Evolutionary conservation across 2,329 filamentous ascomycete species (phyloP).

Genomic region (Phialophora verrucosa): DNA sequence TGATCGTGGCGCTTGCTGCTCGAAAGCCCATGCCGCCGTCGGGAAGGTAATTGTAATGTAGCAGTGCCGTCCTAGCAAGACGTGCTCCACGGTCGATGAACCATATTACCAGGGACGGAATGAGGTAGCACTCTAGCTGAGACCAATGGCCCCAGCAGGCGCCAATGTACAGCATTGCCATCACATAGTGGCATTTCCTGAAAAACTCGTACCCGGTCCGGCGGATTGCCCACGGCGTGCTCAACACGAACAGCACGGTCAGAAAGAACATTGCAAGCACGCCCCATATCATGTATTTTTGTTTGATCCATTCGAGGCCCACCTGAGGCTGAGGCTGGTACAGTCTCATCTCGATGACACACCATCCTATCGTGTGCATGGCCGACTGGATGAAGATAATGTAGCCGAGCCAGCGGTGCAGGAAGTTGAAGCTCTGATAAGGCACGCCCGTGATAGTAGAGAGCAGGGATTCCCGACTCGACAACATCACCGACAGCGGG

Average conservation of each 20-base stretch:
- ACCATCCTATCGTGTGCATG: constrained; percentile 75
- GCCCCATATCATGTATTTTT: constrained; percentile 76
- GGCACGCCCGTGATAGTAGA: constrained; percentile 73
- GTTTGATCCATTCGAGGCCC: constrained; percentile 62
- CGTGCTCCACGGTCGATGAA: constrained; percentile 67
- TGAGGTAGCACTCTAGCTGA: constrained; percentile 70
- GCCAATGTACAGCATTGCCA: constrained; percentile 75
- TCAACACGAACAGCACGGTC: constrained; percentile 65
- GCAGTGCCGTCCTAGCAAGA: constrained; percentile 61
- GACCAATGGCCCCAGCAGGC: constrained; percentile 78
- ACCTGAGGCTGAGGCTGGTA: constrained; percentile 74
- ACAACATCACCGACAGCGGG: constrained; percentile 70
- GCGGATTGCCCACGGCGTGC: constrained; percentile 64
- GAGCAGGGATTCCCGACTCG: constrained; percentile 72
- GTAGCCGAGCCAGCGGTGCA: constrained; percentile 77
- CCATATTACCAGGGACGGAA: constrained; percentile 70
- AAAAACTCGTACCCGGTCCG: constrained; percentile 78
- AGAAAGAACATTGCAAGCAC: constrained; percentile 70
- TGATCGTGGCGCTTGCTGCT: constrained; percentile 58
- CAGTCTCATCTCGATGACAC: constrained; percentile 66
- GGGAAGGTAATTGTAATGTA: constrained; percentile 64
- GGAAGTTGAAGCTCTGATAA: constrained; percentile 77
- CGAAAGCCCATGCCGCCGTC: constrained; percentile 59
- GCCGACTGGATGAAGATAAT: constrained; percentile 71
- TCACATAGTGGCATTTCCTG: constrained; percentile 73